Evolutionary conservation across 192 early-diverging fungal species (phyloP).

Genomic region (Mortierella hygrophila): DNA sequence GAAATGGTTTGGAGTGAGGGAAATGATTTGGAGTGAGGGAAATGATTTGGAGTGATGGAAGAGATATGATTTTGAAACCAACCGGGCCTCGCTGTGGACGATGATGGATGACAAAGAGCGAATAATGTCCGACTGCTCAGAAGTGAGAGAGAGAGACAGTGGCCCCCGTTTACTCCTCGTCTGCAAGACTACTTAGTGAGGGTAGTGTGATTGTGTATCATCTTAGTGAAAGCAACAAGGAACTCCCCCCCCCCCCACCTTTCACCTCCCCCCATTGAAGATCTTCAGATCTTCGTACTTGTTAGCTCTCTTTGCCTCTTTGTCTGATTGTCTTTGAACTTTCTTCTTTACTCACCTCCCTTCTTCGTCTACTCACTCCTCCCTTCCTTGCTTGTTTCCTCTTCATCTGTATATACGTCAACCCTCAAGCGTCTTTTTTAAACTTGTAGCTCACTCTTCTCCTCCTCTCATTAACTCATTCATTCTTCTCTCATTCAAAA

Average conservation of each 20-base stretch:
- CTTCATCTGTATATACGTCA: background rate
- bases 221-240: too few relatives aligned
- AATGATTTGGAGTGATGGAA: background rate
- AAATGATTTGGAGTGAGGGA: background rate
- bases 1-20: too few relatives aligned
- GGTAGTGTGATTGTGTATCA: too few relatives aligned
- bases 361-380: background rate
- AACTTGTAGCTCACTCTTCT: too few relatives aligned
- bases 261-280: too few relatives aligned
- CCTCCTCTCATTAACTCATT: background rate
- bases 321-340: background rate
- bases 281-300: too few relatives aligned
- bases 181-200: too few relatives aligned
- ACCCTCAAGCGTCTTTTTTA: too few relatives aligned
- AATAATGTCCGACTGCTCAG: background rate
- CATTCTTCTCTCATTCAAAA: too few relatives aligned
- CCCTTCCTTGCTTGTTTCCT: background rate
- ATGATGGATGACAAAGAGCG: background rate
- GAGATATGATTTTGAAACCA: constrained; percentile 1
- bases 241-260: too few relatives aligned
- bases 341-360: background rate
- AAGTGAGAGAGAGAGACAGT: too few relatives aligned
- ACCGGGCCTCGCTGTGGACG: background rate
- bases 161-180: too few relatives aligned
- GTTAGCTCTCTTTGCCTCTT: background rate